phyloP scores from a whole-genome alignment of 805 yeast genomes.

The Starmerella geochares region DNA sequence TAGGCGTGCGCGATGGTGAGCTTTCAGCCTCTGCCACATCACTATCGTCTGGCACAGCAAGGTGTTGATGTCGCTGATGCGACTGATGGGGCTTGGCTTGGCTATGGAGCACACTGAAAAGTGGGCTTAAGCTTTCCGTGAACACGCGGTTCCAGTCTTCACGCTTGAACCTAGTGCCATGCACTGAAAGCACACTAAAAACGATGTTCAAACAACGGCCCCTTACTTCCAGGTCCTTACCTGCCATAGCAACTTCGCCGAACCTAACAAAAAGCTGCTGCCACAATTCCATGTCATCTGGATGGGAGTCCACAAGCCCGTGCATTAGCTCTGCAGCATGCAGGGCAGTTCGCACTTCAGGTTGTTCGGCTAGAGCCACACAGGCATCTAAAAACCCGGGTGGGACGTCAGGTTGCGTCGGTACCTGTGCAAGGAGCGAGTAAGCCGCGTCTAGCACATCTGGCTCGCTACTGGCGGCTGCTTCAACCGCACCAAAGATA shows the following conservation, averaged over 20 bases:
- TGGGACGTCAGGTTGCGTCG: conserved; percentile 32
- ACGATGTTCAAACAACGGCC: conserved; percentile 73
- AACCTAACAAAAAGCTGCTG: conserved; percentile 55
- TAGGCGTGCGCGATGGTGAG: conserved; percentile 8
- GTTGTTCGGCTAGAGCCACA: conserved; percentile 74
- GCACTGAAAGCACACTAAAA: conserved; percentile 69
- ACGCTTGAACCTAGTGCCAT: conserved; percentile 65
- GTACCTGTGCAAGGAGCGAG: conserved; percentile 16
- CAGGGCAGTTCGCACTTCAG: conserved; percentile 61
- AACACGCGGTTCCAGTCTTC: conserved; percentile 79
- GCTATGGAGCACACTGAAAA: conserved; percentile 71
- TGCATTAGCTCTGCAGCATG: conserved; percentile 69
- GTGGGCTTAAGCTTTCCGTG: conserved; percentile 72
- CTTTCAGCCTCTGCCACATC: neutral
- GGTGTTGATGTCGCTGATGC: neutral
- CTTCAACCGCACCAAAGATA: conserved; percentile 65
- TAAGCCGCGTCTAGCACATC: conserved; percentile 19
- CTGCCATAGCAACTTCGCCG: conserved; percentile 83
- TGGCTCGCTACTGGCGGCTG: conserved; percentile 42
- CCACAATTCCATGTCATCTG: conserved; percentile 21
- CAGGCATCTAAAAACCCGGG: conserved; percentile 55
- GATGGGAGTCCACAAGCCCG: conserved; percentile 29
- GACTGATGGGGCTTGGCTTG: conserved; percentile 8
- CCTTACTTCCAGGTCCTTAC: conserved; percentile 88
- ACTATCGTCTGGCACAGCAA: conserved; percentile 45